phyloP scores from a whole-genome alignment of 2,329 filamentous ascomycete species.

The Hypoxylon sp. region DNA sequence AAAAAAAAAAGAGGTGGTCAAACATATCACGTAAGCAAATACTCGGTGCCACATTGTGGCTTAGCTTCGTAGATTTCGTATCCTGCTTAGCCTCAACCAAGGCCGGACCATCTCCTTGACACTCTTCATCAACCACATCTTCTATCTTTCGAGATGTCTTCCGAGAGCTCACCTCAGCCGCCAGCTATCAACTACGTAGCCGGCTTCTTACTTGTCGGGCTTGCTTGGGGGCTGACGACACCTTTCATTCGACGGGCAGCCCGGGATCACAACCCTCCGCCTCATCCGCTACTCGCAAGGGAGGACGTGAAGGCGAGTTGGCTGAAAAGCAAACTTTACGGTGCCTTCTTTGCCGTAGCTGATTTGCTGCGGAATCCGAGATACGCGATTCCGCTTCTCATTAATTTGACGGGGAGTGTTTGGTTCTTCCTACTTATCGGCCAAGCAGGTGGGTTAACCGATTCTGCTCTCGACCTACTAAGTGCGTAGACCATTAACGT shows the following conservation, averaged over 20 bases:
- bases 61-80: not conserved
- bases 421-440: constrained; percentile 98
- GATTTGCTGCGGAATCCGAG: constrained; percentile 84
- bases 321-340: constrained; percentile 72
- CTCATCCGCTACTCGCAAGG: constrained; percentile 67
- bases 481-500: constrained; percentile 12
- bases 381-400: constrained; percentile 85
- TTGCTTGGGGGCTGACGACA: constrained; percentile 94
- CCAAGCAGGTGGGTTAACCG: constrained; percentile 77
- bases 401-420: constrained; percentile 92
- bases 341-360: constrained; percentile 78
- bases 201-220: constrained; percentile 89
- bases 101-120: not conserved
- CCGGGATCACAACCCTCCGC: constrained; percentile 75
- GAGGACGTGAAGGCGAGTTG: constrained; percentile 68
- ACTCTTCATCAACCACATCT: not conserved
- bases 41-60: constrained; percentile 14
- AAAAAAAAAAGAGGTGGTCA: constrained; percentile 1
- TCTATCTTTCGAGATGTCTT: constrained; percentile 40
- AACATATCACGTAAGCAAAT: constrained; percentile 4
- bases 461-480: constrained; percentile 1
- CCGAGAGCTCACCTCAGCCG: constrained; percentile 54
- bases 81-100: not conserved
- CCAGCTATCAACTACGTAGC: constrained; percentile 83
- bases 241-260: constrained; percentile 92